Evolutionary conservation across 495 filamentous ascomycete genomes (phyloP).

Genomic region (Podospora pseudopauciseta): DNA sequence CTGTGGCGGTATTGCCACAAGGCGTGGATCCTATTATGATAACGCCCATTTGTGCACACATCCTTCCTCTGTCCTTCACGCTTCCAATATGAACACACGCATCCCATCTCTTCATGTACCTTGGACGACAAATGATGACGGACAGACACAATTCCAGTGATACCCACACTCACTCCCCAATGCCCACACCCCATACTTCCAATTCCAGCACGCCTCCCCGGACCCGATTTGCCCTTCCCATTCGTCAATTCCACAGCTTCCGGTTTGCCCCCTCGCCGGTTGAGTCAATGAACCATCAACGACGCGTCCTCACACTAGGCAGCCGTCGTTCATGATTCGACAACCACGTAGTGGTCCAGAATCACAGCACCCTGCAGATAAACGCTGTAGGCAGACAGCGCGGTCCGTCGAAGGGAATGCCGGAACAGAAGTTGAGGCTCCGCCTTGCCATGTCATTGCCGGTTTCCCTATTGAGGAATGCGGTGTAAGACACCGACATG

Average conservation of each 20-base stretch:
- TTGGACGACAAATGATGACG: no score
- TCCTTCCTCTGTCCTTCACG: background rate
- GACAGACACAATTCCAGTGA: background rate
- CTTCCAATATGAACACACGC: background rate
- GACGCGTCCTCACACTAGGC: background rate
- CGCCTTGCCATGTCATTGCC: background rate
- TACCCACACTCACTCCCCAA: background rate
- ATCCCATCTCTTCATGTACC: no score
- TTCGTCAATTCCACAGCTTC: background rate
- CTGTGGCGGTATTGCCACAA: background rate
- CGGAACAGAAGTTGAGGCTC: background rate
- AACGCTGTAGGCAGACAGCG: background rate
- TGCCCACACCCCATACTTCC: background rate
- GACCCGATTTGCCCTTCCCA: background rate
- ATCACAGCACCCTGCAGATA: background rate
- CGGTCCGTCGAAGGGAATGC: background rate
- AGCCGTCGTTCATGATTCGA: background rate
- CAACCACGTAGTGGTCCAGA: background rate
- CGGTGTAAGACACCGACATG: background rate
- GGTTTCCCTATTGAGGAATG: background rate
- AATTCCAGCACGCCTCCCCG: background rate
- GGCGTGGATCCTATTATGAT: no score
- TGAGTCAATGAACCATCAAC: background rate
- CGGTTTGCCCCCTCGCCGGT: conserved; percentile 28
- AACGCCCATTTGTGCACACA: background rate